Conservation (phyloP, 306 rosid species). For the Inga laurina region DNA sequence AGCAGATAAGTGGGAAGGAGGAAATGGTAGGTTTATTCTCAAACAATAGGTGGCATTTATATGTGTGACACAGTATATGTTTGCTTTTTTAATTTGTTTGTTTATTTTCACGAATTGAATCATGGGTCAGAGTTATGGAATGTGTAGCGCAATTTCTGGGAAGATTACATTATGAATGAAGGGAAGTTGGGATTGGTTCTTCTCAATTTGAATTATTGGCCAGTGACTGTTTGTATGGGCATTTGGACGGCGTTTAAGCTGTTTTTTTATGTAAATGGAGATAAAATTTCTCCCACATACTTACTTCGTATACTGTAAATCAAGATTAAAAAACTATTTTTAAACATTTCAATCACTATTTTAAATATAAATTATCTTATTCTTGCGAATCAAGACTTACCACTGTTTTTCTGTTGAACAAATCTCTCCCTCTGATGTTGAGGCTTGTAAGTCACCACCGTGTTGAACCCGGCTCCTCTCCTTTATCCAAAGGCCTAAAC, state of each 20-base stretch:
- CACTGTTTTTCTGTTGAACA: slow-evolving; percentile 16
- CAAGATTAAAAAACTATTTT: too few species aligned
- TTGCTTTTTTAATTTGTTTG: not conserved
- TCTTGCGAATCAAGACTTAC: not conserved
- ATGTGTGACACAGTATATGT: not conserved
- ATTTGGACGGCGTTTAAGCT: too few species aligned
- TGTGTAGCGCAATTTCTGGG: slow-evolving; percentile 25
- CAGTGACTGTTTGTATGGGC: too few species aligned
- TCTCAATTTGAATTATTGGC: slow-evolving; percentile 22
- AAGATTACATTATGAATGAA: not conserved
- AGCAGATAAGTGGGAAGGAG: slow-evolving; percentile 22
- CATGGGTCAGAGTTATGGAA: not conserved
- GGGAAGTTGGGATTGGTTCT: not conserved
- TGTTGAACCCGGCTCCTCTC: too few species aligned
- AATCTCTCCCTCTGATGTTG: not conserved
- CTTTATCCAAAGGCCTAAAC: too few species aligned
- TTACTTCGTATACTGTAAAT: too few species aligned
- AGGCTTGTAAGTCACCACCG: not conserved
- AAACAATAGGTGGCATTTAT: not conserved
- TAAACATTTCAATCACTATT: too few species aligned
- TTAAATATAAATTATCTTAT: too few species aligned
- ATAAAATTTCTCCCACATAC: too few species aligned
- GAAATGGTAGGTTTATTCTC: not conserved
- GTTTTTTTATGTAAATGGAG: too few species aligned
- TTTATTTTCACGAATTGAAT: not conserved